Evolutionary conservation across 768 basidiomycete species (phyloP).

Genomic region (Tephrocybe sp.): DNA sequence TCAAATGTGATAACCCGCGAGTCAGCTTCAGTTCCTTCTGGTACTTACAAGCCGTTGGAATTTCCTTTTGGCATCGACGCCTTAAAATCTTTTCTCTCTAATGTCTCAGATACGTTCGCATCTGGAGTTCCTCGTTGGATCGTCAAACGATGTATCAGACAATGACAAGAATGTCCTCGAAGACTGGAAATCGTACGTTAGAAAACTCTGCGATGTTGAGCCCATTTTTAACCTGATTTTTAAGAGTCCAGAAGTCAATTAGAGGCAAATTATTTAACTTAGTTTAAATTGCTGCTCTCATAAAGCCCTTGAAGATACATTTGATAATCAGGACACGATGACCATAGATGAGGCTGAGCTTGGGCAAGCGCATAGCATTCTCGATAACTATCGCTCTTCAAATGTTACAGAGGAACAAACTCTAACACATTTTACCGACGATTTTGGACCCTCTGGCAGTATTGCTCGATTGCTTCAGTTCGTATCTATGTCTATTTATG

Average conservation of each 20-base stretch:
- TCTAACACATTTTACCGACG: not conserved
- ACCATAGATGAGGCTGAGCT: constrained; percentile 6
- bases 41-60: too few relatives aligned
- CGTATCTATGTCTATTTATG: constrained; percentile 12
- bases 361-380: constrained; percentile 27
- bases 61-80: not conserved
- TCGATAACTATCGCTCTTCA: constrained; percentile 25
- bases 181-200: constrained; percentile 29
- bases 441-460: constrained; percentile 5
- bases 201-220: not conserved
- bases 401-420: not conserved
- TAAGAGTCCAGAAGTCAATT: constrained; percentile 9
- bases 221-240: constrained; percentile 3
- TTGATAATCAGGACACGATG: constrained; percentile 4
- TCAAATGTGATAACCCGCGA: not conserved
- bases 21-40: not conserved
- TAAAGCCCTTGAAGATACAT: constrained; percentile 7
- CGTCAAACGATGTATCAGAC: constrained; percentile 19
- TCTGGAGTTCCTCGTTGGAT: constrained; percentile 27
- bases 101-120: constrained; percentile 19
- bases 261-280: constrained; percentile 1
- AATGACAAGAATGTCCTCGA: constrained; percentile 23
- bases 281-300: not conserved
- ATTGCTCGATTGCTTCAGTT: constrained; percentile 22
- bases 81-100: not conserved